Evolutionary conservation across 495 filamentous ascomycete species (phyloP).

Genomic region (Podospora didyma): DNA sequence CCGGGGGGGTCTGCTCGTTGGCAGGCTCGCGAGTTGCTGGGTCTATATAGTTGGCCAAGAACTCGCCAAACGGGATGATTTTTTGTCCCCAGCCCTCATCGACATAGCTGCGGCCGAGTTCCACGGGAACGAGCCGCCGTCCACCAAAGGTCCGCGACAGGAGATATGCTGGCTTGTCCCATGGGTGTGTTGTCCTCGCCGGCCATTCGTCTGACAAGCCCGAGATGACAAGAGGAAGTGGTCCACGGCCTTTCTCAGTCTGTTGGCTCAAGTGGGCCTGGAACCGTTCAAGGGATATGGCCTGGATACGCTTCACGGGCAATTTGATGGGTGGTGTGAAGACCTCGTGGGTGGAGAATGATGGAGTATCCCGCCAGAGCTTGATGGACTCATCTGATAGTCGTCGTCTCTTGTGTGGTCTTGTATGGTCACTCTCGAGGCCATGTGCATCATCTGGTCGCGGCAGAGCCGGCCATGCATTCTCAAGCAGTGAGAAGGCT

Average conservation of each 20-base stretch:
- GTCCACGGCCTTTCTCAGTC: conserved; percentile 21
- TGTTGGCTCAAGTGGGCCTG: conserved; percentile 52
- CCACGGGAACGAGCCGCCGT: conserved; percentile 76
- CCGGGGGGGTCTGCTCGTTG: not conserved
- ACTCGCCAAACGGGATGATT: conserved; percentile 72
- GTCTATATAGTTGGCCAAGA: conserved; percentile 57
- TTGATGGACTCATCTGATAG: conserved; percentile 6
- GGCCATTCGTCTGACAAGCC: conserved; percentile 69
- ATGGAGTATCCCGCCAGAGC: conserved; percentile 23
- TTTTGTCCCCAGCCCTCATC: conserved; percentile 82
- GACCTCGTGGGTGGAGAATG: conserved; percentile 36
- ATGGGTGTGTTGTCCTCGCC: conserved; percentile 62
- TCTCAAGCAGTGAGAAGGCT: conserved; percentile 45
- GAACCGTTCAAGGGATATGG: conserved; percentile 58
- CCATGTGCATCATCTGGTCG: not conserved
- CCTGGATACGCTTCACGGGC: conserved; percentile 31
- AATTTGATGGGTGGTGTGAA: conserved; percentile 37
- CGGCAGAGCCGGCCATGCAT: conserved; percentile 11
- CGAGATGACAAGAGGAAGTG: conserved; percentile 66
- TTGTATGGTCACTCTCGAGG: not conserved
- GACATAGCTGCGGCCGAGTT: conserved; percentile 86
- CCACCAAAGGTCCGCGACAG: conserved; percentile 71
- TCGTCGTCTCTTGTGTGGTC: conserved; percentile 23
- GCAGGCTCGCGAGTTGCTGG: not conserved
- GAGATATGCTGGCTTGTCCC: conserved; percentile 73